Conservation (phyloP, 106 monocot species). For the Allium fistulosum region DNA sequence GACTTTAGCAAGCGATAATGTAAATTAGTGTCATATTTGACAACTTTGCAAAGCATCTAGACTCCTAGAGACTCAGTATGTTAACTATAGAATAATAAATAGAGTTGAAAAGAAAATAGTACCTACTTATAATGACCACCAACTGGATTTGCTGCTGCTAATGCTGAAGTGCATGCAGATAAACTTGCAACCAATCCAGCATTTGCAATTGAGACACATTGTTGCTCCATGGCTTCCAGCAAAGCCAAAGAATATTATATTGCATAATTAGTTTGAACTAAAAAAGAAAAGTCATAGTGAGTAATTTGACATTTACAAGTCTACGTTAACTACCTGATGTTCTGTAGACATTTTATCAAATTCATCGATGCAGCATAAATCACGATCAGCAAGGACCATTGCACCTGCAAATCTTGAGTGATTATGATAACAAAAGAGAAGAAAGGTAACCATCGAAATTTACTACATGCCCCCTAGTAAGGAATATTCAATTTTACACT, state of each 20-base stretch:
- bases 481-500: too few relatives aligned
- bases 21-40: background rate
- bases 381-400: conserved; percentile 97
- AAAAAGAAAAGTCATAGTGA: too few relatives aligned
- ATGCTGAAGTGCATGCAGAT: conserved; percentile 83
- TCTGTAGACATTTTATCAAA: conserved; percentile 99
- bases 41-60: too few relatives aligned
- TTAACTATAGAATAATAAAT: too few relatives aligned
- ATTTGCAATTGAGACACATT: conserved; percentile 97
- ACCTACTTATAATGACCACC: conserved; percentile 96
- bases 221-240: conserved; percentile 99
- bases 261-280: too few relatives aligned
- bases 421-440: background rate
- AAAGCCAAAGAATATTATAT: conserved; percentile 48
- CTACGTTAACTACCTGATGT: conserved; percentile 56
- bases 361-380: conserved; percentile 96
- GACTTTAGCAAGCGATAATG: background rate
- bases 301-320: background rate
- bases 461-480: too few relatives aligned
- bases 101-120: background rate
- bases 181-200: conserved; percentile 97
- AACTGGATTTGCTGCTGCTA: conserved; percentile 98
- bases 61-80: too few relatives aligned
- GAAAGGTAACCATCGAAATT: too few relatives aligned
- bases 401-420: conserved; percentile 47